Conservation (phyloP, 305 asterid genomes). For the Fraxinus platypoda region DNA sequence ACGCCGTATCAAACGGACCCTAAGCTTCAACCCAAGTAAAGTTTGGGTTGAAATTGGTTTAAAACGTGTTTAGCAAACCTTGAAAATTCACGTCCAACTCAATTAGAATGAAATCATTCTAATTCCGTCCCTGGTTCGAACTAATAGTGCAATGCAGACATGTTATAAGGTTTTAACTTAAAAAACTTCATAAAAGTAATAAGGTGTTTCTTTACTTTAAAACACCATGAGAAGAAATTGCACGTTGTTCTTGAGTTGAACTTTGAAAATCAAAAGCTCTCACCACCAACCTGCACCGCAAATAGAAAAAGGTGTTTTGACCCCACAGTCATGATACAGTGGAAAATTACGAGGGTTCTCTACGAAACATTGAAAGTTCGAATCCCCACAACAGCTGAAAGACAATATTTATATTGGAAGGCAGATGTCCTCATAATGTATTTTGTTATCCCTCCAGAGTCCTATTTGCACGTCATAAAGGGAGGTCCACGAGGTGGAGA, state of each 20-base stretch:
- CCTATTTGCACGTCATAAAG: background rate
- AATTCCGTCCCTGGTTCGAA: background rate
- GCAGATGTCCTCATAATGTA: background rate
- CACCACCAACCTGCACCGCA: background rate
- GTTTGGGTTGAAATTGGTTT: no score
- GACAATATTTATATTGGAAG: background rate
- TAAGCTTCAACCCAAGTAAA: background rate
- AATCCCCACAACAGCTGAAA: background rate
- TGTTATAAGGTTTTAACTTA: background rate
- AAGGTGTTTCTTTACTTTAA: background rate
- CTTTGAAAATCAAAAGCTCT: background rate
- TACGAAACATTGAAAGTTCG: background rate
- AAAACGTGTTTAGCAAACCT: background rate
- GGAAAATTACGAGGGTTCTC: background rate
- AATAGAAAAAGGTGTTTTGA: background rate
- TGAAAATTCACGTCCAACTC: background rate
- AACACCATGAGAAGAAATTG: background rate
- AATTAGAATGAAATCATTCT: no score
- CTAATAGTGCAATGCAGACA: background rate
- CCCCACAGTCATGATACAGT: background rate
- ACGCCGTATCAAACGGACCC: no score
- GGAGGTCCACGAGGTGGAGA: background rate
- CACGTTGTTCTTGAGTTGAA: background rate
- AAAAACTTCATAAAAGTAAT: background rate
- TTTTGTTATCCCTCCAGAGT: background rate